Evolutionary conservation across 208 protist genomes (phyloP).

Genomic region (Hexamita inflata): DNA sequence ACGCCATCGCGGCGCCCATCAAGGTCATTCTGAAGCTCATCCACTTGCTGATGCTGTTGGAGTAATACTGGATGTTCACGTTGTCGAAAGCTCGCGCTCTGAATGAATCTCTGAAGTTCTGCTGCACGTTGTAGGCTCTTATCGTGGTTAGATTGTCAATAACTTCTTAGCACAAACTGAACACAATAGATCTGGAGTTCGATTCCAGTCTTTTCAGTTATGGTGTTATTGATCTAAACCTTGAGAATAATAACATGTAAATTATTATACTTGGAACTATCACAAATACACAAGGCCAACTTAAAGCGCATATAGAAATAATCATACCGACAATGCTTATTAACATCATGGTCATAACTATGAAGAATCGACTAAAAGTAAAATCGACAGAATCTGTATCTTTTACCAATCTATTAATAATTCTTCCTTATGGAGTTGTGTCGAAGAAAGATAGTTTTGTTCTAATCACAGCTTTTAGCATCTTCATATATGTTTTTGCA

Average conservation of each 20-base stretch:
- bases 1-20: no score
- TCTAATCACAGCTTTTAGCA: constrained; percentile 29
- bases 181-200: constrained; percentile 65
- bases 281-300: not conserved
- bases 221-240: constrained; percentile 29
- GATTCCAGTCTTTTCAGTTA: constrained; percentile 63
- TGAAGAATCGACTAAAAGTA: not conserved
- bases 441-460: constrained; percentile 38
- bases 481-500: constrained; percentile 12
- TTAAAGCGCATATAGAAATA: not conserved
- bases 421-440: constrained; percentile 31
- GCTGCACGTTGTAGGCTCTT: not conserved
- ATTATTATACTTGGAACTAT: not conserved
- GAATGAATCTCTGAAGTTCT: not conserved
- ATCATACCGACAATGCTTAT: constrained; percentile 14
- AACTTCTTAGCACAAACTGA: constrained; percentile 25
- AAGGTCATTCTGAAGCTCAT: not conserved
- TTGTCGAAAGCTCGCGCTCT: not conserved
- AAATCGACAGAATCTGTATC: constrained; percentile 29
- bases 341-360: not conserved
- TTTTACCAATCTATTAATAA: constrained; percentile 32
- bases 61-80: not conserved
- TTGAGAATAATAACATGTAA: not conserved
- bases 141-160: not conserved
- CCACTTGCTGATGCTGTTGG: not conserved